These are phyloP conservation scores for Albugo laibachii DNA, from an alignment of 352 stramenopile genomes.

Conservation along the genomic window DNA sequence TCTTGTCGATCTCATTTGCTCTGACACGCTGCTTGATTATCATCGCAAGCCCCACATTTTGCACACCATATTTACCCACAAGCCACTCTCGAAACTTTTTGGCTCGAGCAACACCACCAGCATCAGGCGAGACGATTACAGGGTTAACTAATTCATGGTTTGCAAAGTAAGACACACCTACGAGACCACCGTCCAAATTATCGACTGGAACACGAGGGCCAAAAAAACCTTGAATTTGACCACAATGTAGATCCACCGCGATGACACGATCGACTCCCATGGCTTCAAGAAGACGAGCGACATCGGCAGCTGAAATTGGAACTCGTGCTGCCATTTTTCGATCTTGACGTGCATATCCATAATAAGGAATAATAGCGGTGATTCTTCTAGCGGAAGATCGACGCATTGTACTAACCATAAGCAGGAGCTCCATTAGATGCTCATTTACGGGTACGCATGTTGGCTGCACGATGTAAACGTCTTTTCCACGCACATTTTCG, in stretches of 20 bases:
- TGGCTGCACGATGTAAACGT: constrained; percentile 99
- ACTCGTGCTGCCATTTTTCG: constrained; percentile 88
- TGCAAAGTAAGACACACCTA: constrained; percentile 89
- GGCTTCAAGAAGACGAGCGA: constrained; percentile 68
- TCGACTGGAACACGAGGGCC: constrained; percentile 96
- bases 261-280: constrained; percentile 81
- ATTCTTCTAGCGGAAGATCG: constrained; percentile 95
- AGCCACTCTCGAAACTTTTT: constrained; percentile 99
- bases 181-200: constrained; percentile 92
- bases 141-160: constrained; percentile 97
- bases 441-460: constrained; percentile 99
- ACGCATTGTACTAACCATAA: constrained; percentile 95
- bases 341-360: constrained; percentile 81
- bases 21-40: constrained; percentile 99
- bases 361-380: constrained; percentile 97
- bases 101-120: constrained; percentile 95
- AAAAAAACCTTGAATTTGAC: constrained; percentile 96
- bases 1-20: constrained; percentile 93
- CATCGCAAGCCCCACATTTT: constrained; percentile 97
- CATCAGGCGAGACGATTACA: constrained; percentile 98
- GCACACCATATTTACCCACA: constrained; percentile 91
- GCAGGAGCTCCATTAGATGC: constrained; percentile 98
- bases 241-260: constrained; percentile 73
- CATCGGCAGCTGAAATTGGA: constrained; percentile 90
- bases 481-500: constrained; percentile 98